Evolutionary conservation across 1,284 basidiomycete species (phyloP), one percentile per base, ranked within the genome.

Genomic region (Pseudozyma hubeiensis): DNA sequence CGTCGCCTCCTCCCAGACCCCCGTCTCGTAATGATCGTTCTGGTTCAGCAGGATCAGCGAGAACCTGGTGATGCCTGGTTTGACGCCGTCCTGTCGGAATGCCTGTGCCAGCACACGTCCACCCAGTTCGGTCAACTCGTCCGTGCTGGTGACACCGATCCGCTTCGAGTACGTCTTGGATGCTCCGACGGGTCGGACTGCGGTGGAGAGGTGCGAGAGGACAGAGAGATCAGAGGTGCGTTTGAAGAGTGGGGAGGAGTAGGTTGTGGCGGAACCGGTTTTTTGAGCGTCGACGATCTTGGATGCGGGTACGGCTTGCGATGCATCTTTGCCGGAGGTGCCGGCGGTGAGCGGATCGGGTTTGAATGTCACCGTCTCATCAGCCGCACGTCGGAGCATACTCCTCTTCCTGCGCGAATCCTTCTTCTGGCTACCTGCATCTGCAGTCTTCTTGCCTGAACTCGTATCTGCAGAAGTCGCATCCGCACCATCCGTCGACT

Each of bases 1-100:
- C 0, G 74, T 77, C 0, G 31, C 51, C 5, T 30, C 30, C 53
- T 69, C 63, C 4, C 35, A 77, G 1, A 53, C 34, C 4, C 55
- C 74, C 4, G 74, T 64, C 49, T 69, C 70, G 49, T 74, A 75
- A 31, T 78, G 74, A 45, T 78, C 77, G 61, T 78, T 70, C 65
- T 75, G 75, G 53, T 77, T 74, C 17, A 77, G 35, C 37, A 79
- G n/a, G 5, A 75, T 40, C 17, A 79, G 9, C 19, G 74, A 74
- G 45, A 69, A 79, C 2, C 77, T 31, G 4, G 57, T 57, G 0
- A 67, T 34, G 4, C 69, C 71, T 6, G 59, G 54, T 16, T 53
- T 53, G 43, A 69, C 69, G 7, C 56, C 56, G 31, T 67, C 61
- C 54, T 68, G 75, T 7, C 65, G 41, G 63, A 73, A 78, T 5